phyloP scores from a whole-genome alignment of 257 asterid species.

The Cruciata laevipes region DNA sequence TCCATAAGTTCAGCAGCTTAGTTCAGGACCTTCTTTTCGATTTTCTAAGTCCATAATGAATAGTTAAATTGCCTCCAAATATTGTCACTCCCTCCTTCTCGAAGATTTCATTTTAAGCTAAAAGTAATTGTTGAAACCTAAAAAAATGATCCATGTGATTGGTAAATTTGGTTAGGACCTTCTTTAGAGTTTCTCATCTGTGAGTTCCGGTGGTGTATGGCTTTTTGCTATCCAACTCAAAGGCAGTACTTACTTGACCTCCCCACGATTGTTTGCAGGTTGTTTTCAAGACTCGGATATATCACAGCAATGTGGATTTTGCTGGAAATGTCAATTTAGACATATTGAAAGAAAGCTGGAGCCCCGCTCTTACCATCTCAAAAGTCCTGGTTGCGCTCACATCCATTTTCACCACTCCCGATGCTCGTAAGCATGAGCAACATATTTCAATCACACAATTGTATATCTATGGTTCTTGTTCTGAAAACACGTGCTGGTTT shows the following conservation, averaged over 20 bases:
- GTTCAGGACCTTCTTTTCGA: too few species aligned
- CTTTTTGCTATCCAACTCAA: not conserved
- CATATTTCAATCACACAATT: not conserved
- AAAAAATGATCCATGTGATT: too few species aligned
- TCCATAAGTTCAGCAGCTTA: too few species aligned
- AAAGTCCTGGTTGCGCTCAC: constrained; percentile 74
- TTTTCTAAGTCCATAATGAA: too few species aligned
- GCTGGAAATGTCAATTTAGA: constrained; percentile 71
- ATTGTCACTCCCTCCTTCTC: too few species aligned
- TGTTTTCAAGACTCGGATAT: constrained; percentile 80
- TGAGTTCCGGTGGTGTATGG: too few species aligned
- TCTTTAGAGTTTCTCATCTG: not conserved
- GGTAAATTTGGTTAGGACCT: not conserved
- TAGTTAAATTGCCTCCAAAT: too few species aligned
- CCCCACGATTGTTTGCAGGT: constrained; percentile 53
- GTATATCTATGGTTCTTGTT: not conserved
- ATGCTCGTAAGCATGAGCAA: constrained; percentile 42
- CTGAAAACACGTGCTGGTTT: not conserved
- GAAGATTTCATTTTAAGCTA: too few species aligned
- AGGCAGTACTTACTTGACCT: not conserved
- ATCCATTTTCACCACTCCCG: constrained; percentile 74
- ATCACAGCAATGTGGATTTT: constrained; percentile 82
- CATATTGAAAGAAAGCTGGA: constrained; percentile 90
- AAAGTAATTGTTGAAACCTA: too few species aligned
- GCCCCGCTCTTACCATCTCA: constrained; percentile 90